These are phyloP conservation scores for Ceratocystis lukuohia DNA, from an alignment of 2,329 filamentous ascomycete species.

Conservation along the genomic window DNA sequence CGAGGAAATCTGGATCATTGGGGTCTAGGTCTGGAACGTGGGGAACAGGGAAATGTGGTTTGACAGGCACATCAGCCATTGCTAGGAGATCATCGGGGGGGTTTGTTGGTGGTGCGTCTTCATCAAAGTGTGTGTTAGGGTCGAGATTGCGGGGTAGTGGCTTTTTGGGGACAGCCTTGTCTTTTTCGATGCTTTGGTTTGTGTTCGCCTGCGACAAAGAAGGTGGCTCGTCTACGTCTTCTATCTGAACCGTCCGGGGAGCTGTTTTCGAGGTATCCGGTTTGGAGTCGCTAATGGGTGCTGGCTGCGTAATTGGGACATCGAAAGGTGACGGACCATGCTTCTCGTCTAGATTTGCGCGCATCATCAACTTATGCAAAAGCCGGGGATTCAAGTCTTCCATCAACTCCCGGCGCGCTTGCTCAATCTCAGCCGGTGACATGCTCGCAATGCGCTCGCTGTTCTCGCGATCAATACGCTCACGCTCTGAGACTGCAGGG, in stretches of 20 bases:
- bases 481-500: slow-evolving; percentile 40
- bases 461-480: slow-evolving; percentile 73
- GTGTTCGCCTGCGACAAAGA: not conserved
- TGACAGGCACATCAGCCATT: slow-evolving; percentile 29
- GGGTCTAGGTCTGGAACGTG: slow-evolving; percentile 64
- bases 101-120: slow-evolving; percentile 32
- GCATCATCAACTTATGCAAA: slow-evolving; percentile 60
- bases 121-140: slow-evolving; percentile 26
- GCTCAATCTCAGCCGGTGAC: slow-evolving; percentile 67
- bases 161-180: not conserved
- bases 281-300: slow-evolving; percentile 1
- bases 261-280: slow-evolving; percentile 20
- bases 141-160: slow-evolving; percentile 20
- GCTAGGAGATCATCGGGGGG: slow-evolving; percentile 33
- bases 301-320: slow-evolving; percentile 15
- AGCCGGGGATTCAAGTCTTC: slow-evolving; percentile 60
- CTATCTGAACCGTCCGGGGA: slow-evolving; percentile 25
- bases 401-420: slow-evolving; percentile 69
- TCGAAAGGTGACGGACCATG: slow-evolving; percentile 34
- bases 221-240: slow-evolving; percentile 23
- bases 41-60: slow-evolving; percentile 50
- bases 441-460: slow-evolving; percentile 58
- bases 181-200: not conserved
- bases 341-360: slow-evolving; percentile 60
- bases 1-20: slow-evolving; percentile 66